phyloP scores from a whole-genome alignment of 192 early-diverging fungal genomes.

The Rhizophagus clarus region DNA sequence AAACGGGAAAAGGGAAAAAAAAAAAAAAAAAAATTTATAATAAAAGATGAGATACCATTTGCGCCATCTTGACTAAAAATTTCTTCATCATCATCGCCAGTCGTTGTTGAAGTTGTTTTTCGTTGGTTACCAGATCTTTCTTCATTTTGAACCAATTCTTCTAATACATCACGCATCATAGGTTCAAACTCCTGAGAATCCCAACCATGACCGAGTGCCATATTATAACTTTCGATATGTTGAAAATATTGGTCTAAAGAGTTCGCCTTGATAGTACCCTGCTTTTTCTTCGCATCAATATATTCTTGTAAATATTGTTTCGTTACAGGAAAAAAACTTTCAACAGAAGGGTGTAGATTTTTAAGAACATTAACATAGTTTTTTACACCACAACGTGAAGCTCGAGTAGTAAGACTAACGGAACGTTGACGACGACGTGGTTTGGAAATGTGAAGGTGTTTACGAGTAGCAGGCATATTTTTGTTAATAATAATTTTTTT shows the following conservation, averaged over 20 bases:
- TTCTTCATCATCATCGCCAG: conserved; percentile 12
- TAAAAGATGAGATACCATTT: background rate
- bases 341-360: conserved; percentile 18
- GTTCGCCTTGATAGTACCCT: conserved; percentile 27
- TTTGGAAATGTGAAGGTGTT: conserved; percentile 31
- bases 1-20: background rate
- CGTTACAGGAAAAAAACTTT: conserved; percentile 27
- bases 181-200: conserved; percentile 29
- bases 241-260: conserved; percentile 34
- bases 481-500: conserved; percentile 3
- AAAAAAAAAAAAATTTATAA: background rate
- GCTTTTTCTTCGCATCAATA: conserved; percentile 28
- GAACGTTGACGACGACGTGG: conserved; percentile 33
- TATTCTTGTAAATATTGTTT: conserved; percentile 33
- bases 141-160: conserved; percentile 20
- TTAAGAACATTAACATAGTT: conserved; percentile 31
- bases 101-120: background rate
- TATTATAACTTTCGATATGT: conserved; percentile 34
- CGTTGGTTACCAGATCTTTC: background rate
- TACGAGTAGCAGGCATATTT: conserved; percentile 33
- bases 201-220: conserved; percentile 31
- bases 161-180: conserved; percentile 33
- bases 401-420: conserved; percentile 24
- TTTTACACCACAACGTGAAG: conserved; percentile 33
- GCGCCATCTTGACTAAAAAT: background rate